Percentiles rank a stretch among this genome's conserved stretches.
Conservation (phyloP, 257 asterid genomes). For the Penstemon davidsonii region DNA sequence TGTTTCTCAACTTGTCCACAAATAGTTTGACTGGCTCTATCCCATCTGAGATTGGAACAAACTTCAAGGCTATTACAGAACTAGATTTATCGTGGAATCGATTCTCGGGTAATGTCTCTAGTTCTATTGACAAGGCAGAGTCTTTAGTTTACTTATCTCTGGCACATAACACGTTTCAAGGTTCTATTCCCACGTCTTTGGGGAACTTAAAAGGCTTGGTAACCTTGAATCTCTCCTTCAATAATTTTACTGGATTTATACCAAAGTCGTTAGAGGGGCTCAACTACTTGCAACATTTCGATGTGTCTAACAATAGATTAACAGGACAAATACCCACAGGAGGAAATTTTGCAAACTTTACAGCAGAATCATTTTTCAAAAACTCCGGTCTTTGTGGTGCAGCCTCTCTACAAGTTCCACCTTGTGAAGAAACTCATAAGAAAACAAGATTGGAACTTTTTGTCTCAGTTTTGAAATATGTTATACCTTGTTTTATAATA, state of each 20-base stretch:
- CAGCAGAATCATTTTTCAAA: slow-evolving; percentile 12
- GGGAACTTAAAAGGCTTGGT: background rate
- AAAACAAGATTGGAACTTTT: slow-evolving; percentile 6
- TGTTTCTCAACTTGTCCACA: slow-evolving; percentile 1
- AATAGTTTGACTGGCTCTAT: slow-evolving; percentile 10
- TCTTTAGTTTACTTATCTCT: background rate
- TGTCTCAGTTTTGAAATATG: background rate
- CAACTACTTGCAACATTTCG: background rate
- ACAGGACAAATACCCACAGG: slow-evolving; percentile 14
- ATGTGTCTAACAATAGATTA: slow-evolving; percentile 11
- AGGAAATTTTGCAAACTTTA: slow-evolving; percentile 39
- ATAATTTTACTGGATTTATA: background rate
- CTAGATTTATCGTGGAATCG: background rate
- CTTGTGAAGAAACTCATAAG: background rate
- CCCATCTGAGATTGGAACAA: background rate
- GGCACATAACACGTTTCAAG: slow-evolving; percentile 6
- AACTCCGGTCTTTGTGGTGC: too few species aligned
- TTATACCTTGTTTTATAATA: slow-evolving; percentile 6
- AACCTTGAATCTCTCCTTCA: background rate
- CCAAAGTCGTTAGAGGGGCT: slow-evolving; percentile 11
- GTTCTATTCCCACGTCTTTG: background rate
- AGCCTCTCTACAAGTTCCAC: too few species aligned
- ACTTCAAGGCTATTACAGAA: background rate
- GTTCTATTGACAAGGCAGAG: background rate
- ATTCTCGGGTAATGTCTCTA: slow-evolving; percentile 7